phyloP scores from a whole-genome alignment of 805 yeast species.

The Kuraishia hungarica region DNA sequence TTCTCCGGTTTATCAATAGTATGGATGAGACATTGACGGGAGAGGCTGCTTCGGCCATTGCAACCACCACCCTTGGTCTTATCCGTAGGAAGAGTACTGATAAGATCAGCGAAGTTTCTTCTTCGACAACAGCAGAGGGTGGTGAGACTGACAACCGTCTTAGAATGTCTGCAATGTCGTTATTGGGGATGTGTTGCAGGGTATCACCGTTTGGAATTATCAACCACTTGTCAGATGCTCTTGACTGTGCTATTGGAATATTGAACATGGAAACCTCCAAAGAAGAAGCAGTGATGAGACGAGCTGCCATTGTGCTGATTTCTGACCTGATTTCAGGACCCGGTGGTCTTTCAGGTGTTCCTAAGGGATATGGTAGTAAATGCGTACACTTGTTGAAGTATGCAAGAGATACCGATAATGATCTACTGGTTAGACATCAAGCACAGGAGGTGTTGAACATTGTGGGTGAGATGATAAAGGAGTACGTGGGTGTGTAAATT shows the following conservation, averaged over 20 bases:
- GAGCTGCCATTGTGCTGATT: slow-evolving; percentile 67
- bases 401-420: slow-evolving; percentile 38
- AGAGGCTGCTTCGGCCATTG: slow-evolving; percentile 29
- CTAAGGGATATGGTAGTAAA: slow-evolving; percentile 36
- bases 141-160: slow-evolving; percentile 43
- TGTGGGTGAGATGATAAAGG: slow-evolving; percentile 18
- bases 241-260: slow-evolving; percentile 76
- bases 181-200: slow-evolving; percentile 66
- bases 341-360: slow-evolving; percentile 36
- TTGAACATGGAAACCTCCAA: slow-evolving; percentile 43
- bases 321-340: slow-evolving; percentile 45
- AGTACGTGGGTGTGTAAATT: not conserved
- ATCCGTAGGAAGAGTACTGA: slow-evolving; percentile 7
- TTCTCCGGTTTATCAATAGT: slow-evolving; percentile 47
- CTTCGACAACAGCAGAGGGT: not conserved
- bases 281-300: slow-evolving; percentile 50
- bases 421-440: slow-evolving; percentile 53
- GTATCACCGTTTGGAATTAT: slow-evolving; percentile 46
- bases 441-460: slow-evolving; percentile 28
- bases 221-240: slow-evolving; percentile 39
- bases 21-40: slow-evolving; percentile 43
- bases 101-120: too few relatives aligned
- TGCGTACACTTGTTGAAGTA: slow-evolving; percentile 35
- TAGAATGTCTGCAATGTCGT: slow-evolving; percentile 81
- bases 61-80: slow-evolving; percentile 30